Evolutionary conservation across 371 early-diverging fungal genomes (phyloP), one percentile per base, ranked within the genome.

Genomic region (Dichotomocladium elegans): DNA sequence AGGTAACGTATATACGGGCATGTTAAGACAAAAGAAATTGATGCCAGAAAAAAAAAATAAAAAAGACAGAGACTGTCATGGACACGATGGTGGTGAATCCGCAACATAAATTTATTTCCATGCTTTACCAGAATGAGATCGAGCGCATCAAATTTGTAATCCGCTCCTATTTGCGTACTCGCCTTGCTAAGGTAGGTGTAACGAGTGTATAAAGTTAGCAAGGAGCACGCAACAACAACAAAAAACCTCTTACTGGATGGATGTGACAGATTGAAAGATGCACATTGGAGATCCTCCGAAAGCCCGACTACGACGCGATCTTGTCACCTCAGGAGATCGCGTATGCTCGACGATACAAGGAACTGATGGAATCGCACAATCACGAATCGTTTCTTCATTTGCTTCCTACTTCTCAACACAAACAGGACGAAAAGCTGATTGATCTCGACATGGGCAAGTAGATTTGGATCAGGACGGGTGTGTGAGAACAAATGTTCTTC

Each of bases 61-160:
- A 35, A 14, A 28, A 50, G 46, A 57, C 60, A 14, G 65, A 66
- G 28, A 49, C 51, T 4, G 35, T 57, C 22, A 37, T 57, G 29
- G 64, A 67, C 15, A 37, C 35, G 7, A 58, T 61, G 55, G 60
- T 55, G n/a, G 26, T 40, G 11, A 49, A 43, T 22, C 44, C 41
- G 19, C 51, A 61, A 26, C 51, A 67, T 33, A 66, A 64, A 25
- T 68, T 90, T 41, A 61, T 82, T 1, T 73, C 75, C 14, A 84
- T 87, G 58, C 51, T 93, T 11, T 83, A 84, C 47, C 83, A 87
- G 55, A 89, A 88, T 34, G 94, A 94, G 61, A 79, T 91, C 24
- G 93, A 94, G 62, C 76, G 93, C 10, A 77, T 91, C 33, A 89
- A 88, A 61, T 94, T 84, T 63, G 51, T 92, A 0, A 58, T 94